These are phyloP conservation scores for Chenopodium album DNA, from an alignment of 148 eudicot species.

Conservation along the genomic window DNA sequence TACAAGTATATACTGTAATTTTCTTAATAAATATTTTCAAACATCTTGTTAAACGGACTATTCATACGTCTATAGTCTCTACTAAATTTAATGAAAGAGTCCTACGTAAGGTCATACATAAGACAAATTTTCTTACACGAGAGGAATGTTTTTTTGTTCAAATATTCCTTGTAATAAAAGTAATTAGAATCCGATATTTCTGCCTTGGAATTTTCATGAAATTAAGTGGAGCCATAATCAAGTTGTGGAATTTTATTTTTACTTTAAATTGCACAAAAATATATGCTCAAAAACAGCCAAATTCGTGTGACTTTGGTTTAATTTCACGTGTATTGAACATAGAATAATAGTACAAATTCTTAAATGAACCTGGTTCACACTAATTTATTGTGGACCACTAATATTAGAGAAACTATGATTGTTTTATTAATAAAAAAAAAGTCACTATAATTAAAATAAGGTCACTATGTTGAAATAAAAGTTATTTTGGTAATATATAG, in stretches of 20 bases:
- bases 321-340: conserved; percentile 6
- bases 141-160: conserved; percentile 6
- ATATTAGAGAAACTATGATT: too few relatives aligned
- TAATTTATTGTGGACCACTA: too few relatives aligned
- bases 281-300: neutral
- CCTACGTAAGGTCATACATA: conserved; percentile 2
- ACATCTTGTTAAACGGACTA: neutral
- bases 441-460: too few relatives aligned
- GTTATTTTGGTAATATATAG: too few relatives aligned
- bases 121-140: neutral
- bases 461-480: too few relatives aligned
- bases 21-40: too few relatives aligned
- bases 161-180: neutral
- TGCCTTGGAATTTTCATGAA: neutral
- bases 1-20: too few relatives aligned
- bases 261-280: neutral
- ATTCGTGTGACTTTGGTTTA: neutral
- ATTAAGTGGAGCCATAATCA: neutral
- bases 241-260: neutral
- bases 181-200: neutral
- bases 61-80: too few relatives aligned
- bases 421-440: too few relatives aligned
- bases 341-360: too few relatives aligned
- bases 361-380: too few relatives aligned
- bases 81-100: neutral